Base-by-base conservation (phyloP, 306 rosid genomes). In the Lathyrus aphaca region DNA sequence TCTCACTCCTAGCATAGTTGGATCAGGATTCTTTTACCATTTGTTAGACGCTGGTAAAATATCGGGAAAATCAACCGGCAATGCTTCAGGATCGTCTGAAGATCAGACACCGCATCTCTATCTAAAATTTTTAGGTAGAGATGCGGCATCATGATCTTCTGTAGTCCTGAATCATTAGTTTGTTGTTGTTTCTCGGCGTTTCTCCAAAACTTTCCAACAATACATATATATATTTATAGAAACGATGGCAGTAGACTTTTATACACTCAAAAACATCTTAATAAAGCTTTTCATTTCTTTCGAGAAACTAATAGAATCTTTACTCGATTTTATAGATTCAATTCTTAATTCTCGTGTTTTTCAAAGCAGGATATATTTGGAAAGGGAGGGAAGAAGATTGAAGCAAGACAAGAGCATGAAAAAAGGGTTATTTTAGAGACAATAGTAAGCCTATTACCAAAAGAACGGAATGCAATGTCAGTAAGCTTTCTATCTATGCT, bases 401-500 rank as follows among this genome's bases (percentile, higher is more conserved):
- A 95, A 67, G 85, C 82, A 4, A 68, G 65, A 58, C 83, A 83
- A 68, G 96, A 95, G 80, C 96, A 95, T 40, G 96, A 95, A 62
- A 91, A 91, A 79, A 87, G 99, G 62, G 95, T 89, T 69, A 88
- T 91, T 54, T 73, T 95, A 43, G 99, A 95, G 83, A 91, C 97
- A 73, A 40, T 91, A 46, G 96, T 87, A 77, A 86, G 97, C 60
- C 97, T 95, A 51, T 79, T 95, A 65, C 99, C 99, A 12, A 84
- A 85, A 82, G 99, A 89, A 77, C 86, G 50, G 69, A 87, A 82
- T 55, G 77, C 91, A 38, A 72, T 91, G 82, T 86, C 99, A 29
- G 97, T 91, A 25, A 95, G 99, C 85, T 91, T 95, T 84, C 91
- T 95, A 17, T 87, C 96, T 7, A 89, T 84, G 99, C 84, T 95